phyloP scores from a whole-genome alignment of 148 eudicot genomes.

The Gaultheria prostrata region DNA sequence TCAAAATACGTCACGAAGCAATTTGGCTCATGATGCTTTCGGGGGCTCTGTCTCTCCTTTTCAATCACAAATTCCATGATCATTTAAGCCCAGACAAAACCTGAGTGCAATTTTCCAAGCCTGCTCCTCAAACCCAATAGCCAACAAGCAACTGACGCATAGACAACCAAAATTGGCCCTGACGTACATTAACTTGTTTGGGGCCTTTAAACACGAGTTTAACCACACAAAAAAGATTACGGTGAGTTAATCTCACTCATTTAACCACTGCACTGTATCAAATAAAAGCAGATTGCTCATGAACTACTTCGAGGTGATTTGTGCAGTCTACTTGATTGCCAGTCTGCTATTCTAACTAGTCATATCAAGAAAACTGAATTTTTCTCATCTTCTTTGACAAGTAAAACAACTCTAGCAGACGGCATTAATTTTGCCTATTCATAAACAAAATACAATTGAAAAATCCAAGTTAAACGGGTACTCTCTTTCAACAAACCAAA shows the following conservation, averaged over 20 bases:
- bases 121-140: neutral
- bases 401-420: neutral
- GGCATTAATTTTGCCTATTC: neutral
- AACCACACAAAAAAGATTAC: neutral
- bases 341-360: neutral
- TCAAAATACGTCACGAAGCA: neutral
- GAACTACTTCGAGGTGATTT: neutral
- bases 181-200: neutral
- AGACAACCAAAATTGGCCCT: neutral
- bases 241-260: neutral
- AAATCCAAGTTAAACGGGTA: slow-evolving; percentile 16
- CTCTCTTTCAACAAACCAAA: slow-evolving; percentile 72
- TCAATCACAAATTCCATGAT: neutral
- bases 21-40: neutral
- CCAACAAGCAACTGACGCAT: neutral
- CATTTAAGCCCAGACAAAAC: neutral
- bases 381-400: neutral
- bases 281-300: neutral
- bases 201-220: neutral
- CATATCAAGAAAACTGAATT: neutral
- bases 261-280: neutral
- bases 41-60: neutral
- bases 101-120: neutral
- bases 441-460: neutral
- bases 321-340: neutral